phyloP scores from a whole-genome alignment of 495 filamentous ascomycete genomes.

The Annulohypoxylon nitens region DNA sequence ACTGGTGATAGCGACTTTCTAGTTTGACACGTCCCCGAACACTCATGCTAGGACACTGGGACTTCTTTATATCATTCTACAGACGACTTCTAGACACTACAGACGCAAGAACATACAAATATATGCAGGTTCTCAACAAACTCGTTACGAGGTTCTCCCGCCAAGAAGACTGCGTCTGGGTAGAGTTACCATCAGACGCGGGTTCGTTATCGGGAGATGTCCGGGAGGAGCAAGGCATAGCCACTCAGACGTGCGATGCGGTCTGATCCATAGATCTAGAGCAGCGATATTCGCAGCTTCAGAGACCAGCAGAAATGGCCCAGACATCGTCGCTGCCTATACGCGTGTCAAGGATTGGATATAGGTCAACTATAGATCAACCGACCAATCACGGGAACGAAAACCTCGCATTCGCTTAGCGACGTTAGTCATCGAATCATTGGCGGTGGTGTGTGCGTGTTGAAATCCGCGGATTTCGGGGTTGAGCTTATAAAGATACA shows the following conservation, averaged over 20 bases:
- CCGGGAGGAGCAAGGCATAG: neutral
- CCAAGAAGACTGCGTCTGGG: neutral
- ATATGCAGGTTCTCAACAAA: neutral
- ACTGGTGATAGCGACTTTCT: neutral
- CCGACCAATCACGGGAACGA: neutral
- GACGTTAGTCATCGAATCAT: neutral
- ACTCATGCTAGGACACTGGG: neutral
- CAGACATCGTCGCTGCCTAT: slow-evolving; percentile 3
- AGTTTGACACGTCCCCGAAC: neutral
- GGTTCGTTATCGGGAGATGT: neutral
- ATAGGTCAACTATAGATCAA: neutral
- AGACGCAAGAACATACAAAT: neutral
- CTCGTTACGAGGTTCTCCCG: neutral
- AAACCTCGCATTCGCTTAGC: slow-evolving; percentile 18
- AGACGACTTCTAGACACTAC: neutral
- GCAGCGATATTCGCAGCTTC: neutral
- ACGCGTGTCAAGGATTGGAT: neutral
- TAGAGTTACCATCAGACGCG: neutral
- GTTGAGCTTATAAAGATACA: neutral
- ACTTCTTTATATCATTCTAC: neutral
- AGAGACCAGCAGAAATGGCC: neutral
- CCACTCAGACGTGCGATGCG: neutral
- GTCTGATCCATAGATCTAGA: too few species aligned
- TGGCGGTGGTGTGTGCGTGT: neutral
- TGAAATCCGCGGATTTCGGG: neutral